These are phyloP conservation scores for Auxenochlorella protothecoides DNA, from an alignment of 139 green algal genomes.

Conservation along the genomic window DNA sequence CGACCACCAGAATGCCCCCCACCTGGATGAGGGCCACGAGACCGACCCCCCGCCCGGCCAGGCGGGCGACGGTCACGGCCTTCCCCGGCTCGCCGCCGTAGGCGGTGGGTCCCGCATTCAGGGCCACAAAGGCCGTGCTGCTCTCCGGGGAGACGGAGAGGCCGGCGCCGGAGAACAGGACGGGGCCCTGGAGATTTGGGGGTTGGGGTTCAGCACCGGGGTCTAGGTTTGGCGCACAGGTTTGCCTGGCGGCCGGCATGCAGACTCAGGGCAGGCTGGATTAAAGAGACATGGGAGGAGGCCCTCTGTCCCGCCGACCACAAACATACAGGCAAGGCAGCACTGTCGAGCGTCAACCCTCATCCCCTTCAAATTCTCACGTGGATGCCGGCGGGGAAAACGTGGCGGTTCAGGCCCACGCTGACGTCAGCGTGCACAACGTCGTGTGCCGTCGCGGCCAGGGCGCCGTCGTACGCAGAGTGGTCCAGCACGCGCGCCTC, in stretches of 20 bases:
- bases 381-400: no score
- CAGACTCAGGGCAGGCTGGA: no score
- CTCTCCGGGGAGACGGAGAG: slow-evolving; percentile 40
- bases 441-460: slow-evolving; percentile 11
- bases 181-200: slow-evolving; percentile 19
- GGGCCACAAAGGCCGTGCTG: slow-evolving; percentile 27
- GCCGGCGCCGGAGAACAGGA: slow-evolving; percentile 57
- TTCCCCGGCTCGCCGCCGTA: slow-evolving; percentile 9
- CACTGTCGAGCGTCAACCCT: no score
- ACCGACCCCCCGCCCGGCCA: slow-evolving; percentile 10
- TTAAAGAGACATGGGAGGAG: no score
- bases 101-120: slow-evolving; percentile 7
- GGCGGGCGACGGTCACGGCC: slow-evolving; percentile 8
- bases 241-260: no score
- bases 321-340: no score
- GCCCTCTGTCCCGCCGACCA: no score
- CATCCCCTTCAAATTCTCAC: no score
- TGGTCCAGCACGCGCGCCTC: slow-evolving; percentile 21
- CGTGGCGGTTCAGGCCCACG: neutral
- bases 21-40: slow-evolving; percentile 31
- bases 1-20: no score
- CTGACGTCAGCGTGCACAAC: slow-evolving; percentile 4
- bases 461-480: slow-evolving; percentile 11
- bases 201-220: slow-evolving; percentile 25
- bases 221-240: neutral